phyloP scores from a whole-genome alignment of 2,329 filamentous ascomycete species.

The Fusarium vanettenii region DNA sequence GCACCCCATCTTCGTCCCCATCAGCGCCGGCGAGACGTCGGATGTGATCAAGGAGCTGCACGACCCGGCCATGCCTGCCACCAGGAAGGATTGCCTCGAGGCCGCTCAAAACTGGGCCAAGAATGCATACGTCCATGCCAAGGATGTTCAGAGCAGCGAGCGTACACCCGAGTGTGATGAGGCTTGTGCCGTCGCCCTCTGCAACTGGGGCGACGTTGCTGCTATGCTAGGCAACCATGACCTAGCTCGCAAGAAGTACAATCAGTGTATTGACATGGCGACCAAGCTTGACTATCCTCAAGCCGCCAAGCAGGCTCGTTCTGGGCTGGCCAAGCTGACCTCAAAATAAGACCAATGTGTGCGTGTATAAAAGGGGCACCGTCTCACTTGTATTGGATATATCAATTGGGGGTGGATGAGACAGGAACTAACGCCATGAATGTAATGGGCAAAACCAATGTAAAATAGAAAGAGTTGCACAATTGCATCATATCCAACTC shows the following conservation, averaged over 20 bases:
- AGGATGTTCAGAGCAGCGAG: conserved; percentile 72
- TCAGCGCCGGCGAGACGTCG: conserved; percentile 40
- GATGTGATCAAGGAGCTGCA: conserved; percentile 44
- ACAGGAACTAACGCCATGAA: neutral
- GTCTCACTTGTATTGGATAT: neutral
- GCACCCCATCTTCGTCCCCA: conserved; percentile 60
- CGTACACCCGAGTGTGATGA: conserved; percentile 84
- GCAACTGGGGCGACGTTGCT: conserved; percentile 87
- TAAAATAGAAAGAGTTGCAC: neutral
- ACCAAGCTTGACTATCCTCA: conserved; percentile 63
- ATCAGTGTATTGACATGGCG: conserved; percentile 74
- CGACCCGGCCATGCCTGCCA: conserved; percentile 51
- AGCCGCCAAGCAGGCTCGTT: conserved; percentile 64
- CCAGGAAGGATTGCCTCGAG: conserved; percentile 71
- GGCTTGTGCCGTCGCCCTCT: conserved; percentile 84
- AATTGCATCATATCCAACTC: neutral
- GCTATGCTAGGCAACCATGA: conserved; percentile 75
- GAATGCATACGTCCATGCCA: conserved; percentile 77
- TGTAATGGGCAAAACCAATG: neutral
- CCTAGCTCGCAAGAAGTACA: conserved; percentile 75
- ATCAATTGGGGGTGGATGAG: neutral
- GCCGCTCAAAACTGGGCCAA: conserved; percentile 82
- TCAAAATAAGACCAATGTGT: conserved; percentile 11
- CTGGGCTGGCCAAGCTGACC: conserved; percentile 57
- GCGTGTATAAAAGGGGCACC: neutral